Base-by-base conservation (phyloP, 768 basidiomycete species). In the Amanita pseudoporphyria region DNA sequence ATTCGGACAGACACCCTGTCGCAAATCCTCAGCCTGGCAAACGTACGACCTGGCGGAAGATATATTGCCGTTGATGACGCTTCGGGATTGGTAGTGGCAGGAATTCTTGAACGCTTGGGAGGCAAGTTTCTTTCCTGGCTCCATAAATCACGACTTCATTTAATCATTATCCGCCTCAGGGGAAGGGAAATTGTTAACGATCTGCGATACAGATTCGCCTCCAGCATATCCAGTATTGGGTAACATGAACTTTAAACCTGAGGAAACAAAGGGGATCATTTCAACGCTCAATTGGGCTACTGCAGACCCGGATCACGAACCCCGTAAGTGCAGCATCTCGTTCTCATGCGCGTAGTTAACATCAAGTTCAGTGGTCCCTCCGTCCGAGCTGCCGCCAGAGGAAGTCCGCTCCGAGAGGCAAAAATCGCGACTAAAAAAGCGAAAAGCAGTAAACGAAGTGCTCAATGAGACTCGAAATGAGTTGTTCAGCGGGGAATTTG, bases 51-150 rank as follows among this genome's bases (percentile, higher is more conserved):
- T 0, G 92, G 87, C 9, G 87, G 91, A n/a, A 71, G 83, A 54
- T 88, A 93, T 59, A 66, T 99, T 33, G 83, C 83, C 2, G 87
- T 97, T 0, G 96, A 99, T 54, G 92, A 97, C 62, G 85, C 87
- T 12, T 89, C 89, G 30, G 96, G 96, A 1, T 60, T 98, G 32
- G 63, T 99, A 5, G 86, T 94, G 1, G 80, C 89, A 0, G 88
- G 82, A 1, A 77, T 94, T 37, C 64, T 98, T 5, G 90, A 93
- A 53, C 73, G 94, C 24, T 74, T 97, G 68, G 94, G 88, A 64
- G 87, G 91, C 83, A 52, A n/a, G 47, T 40, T 35, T 5, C 19
- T 13, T n/a, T 12, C 13, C 30, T 40, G 24, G 37, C 21, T 40
- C 39, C 9, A 41, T 22, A 35, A 44, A 13, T 51, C 22, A 37